These are phyloP conservation scores for Prunus armeniaca DNA, from an alignment of 306 rosid genomes.

Conservation along the genomic window DNA sequence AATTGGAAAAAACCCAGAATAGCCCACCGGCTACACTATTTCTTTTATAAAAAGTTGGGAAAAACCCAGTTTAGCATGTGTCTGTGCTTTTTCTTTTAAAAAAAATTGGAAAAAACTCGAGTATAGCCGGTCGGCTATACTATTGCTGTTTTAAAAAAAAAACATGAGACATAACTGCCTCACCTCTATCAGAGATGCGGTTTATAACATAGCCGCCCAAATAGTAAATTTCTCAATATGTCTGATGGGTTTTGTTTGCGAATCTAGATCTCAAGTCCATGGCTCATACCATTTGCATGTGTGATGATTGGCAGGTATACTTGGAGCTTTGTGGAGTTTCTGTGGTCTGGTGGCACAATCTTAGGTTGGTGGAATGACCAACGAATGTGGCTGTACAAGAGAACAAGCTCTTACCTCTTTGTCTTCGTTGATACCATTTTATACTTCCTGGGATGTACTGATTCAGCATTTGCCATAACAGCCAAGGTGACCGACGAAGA, in stretches of 20 bases:
- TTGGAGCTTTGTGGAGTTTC: slow-evolving; percentile 45
- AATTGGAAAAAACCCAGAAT: no score
- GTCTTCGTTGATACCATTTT: slow-evolving; percentile 44
- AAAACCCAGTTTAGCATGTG: no score
- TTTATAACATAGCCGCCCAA: no score
- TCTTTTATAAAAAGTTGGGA: no score
- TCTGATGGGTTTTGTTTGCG: background rate
- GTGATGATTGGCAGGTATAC: slow-evolving; percentile 37
- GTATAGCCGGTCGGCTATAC: no score
- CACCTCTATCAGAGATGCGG: no score
- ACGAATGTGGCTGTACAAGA: slow-evolving; percentile 62
- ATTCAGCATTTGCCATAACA: slow-evolving; percentile 47
- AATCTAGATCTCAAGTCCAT: slow-evolving; percentile 51
- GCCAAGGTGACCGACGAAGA: slow-evolving; percentile 47
- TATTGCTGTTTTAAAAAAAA: no score
- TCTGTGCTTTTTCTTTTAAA: no score
- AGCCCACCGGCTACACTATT: no score
- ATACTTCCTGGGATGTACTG: slow-evolving; percentile 39
- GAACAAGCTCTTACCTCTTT: slow-evolving; percentile 56
- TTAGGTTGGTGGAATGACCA: no score
- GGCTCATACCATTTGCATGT: slow-evolving; percentile 68
- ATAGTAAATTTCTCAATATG: background rate
- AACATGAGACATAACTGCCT: no score
- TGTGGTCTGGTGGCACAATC: background rate
- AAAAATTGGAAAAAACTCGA: no score